A percentile compares a stretch with the other conserved stretches of the same genome.
These are phyloP conservation scores for Serendipita sp. DNA, from an alignment of 1,284 basidiomycete genomes.

Conservation along the genomic window DNA sequence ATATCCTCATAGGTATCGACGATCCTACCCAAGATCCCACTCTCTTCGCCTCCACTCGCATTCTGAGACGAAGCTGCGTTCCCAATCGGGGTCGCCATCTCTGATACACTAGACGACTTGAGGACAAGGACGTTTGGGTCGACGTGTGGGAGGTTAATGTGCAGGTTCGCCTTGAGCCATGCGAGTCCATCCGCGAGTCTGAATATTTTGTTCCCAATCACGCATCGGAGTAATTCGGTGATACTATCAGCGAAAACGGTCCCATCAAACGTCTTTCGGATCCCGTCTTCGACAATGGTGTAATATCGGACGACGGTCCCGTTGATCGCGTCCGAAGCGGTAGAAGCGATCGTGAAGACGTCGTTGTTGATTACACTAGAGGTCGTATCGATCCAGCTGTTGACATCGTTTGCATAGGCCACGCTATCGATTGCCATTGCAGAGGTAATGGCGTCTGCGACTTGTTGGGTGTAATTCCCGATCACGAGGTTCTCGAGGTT, in stretches of 20 bases:
- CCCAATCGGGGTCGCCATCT: conserved; percentile 65
- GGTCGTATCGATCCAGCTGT: conserved; percentile 49
- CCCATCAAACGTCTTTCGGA: conserved; percentile 61
- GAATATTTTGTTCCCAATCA: conserved; percentile 79
- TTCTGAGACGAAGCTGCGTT: conserved; percentile 46
- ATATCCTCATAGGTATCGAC: conserved; percentile 58
- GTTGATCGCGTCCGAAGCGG: conserved; percentile 82
- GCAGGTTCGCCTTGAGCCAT: conserved; percentile 80
- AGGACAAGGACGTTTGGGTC: conserved; percentile 63
- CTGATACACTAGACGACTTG: conserved; percentile 51
- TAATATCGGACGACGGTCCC: conserved; percentile 62
- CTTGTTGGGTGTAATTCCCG: conserved; percentile 51
- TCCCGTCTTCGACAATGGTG: conserved; percentile 51
- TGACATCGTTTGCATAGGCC: conserved; percentile 63
- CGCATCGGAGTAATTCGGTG: conserved; percentile 78
- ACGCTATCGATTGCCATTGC: conserved; percentile 69
- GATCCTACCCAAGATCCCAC: conserved; percentile 59
- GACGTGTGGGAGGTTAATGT: conserved; percentile 61
- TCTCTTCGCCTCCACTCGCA: conserved; percentile 23
- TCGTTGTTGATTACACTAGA: conserved; percentile 72
- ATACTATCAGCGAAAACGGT: conserved; percentile 69
- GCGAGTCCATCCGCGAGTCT: conserved; percentile 79
- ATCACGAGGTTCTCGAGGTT: conserved; percentile 44
- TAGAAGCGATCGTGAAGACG: conserved; percentile 87
- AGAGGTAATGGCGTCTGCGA: conserved; percentile 61